Conservation (phyloP, 139 green algal genomes). For the Chlorella sp. region DNA sequence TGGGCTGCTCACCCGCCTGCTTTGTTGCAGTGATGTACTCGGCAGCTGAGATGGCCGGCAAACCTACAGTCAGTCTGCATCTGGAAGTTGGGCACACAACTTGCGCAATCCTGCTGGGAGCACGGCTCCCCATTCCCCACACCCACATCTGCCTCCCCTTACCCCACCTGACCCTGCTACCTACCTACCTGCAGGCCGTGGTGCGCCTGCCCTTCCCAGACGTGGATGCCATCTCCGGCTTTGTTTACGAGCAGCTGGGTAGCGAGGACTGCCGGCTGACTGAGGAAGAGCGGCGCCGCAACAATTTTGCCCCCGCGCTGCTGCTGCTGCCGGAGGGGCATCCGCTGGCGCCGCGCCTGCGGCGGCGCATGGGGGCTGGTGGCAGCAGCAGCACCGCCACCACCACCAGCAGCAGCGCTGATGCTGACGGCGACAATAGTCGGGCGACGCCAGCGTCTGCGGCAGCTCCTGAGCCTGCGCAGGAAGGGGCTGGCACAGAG, state of each 20-base stretch:
- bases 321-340: slow-evolving; percentile 28
- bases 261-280: not conserved
- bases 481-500: not conserved
- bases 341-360: not conserved
- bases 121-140: too few relatives aligned
- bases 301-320: slow-evolving; percentile 32
- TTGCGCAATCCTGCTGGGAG: too few relatives aligned
- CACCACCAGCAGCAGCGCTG: slow-evolving; percentile 2
- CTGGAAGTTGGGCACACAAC: too few relatives aligned
- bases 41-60: too few relatives aligned
- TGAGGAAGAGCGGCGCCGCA: slow-evolving; percentile 23
- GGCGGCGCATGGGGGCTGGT: not conserved
- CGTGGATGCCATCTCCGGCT: slow-evolving; percentile 21
- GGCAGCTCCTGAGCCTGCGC: slow-evolving; percentile 5
- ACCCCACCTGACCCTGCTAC: too few relatives aligned
- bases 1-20: too few relatives aligned
- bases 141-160: too few relatives aligned
- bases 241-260: slow-evolving; percentile 10
- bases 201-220: slow-evolving; percentile 3
- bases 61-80: too few relatives aligned
- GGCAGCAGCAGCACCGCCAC: not conserved
- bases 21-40: too few relatives aligned
- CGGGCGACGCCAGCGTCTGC: not conserved
- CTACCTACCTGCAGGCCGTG: not conserved
- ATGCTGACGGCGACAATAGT: not conserved